Conservation (phyloP, 1,284 basidiomycete species). For the Boletus sp. region DNA sequence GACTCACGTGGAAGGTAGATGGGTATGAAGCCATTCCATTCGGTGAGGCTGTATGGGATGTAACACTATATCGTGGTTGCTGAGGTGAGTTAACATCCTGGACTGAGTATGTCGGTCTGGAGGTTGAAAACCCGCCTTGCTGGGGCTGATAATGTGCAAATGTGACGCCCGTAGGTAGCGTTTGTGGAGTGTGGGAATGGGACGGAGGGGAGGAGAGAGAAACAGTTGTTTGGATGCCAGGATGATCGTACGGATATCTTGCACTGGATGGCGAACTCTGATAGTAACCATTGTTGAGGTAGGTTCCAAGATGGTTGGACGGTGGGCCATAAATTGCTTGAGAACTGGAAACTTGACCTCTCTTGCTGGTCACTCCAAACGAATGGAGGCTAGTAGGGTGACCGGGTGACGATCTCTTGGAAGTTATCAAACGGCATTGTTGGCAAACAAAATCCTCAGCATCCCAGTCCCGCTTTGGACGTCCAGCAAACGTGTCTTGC, state of each 20-base stretch:
- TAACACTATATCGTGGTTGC: constrained; percentile 19
- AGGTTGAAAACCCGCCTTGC: constrained; percentile 35
- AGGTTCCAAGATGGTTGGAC: constrained; percentile 17
- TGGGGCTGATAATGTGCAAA: constrained; percentile 36
- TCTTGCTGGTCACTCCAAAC: constrained; percentile 9
- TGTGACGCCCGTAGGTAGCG: constrained; percentile 27
- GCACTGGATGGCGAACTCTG: constrained; percentile 14
- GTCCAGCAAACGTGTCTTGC: constrained; percentile 54
- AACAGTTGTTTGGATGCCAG: constrained; percentile 16
- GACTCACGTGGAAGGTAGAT: constrained; percentile 25
- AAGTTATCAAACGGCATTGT: constrained; percentile 38
- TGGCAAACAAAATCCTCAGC: constrained; percentile 61
- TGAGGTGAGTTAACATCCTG: constrained; percentile 24
- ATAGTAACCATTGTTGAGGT: constrained; percentile 19
- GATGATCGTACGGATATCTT: constrained; percentile 25
- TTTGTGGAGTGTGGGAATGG: constrained; percentile 18
- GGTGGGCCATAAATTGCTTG: constrained; percentile 14
- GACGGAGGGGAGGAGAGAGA: constrained; percentile 12
- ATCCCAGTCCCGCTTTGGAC: constrained; percentile 67
- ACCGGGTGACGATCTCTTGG: constrained; percentile 11
- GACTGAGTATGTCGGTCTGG: constrained; percentile 30
- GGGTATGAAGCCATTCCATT: constrained; percentile 25
- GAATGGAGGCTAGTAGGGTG: constrained; percentile 10
- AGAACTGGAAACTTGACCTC: constrained; percentile 11
- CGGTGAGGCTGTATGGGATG: constrained; percentile 18